Conservation (phyloP, 2,329 filamentous ascomycete genomes). For the Monilinia laxa region DNA sequence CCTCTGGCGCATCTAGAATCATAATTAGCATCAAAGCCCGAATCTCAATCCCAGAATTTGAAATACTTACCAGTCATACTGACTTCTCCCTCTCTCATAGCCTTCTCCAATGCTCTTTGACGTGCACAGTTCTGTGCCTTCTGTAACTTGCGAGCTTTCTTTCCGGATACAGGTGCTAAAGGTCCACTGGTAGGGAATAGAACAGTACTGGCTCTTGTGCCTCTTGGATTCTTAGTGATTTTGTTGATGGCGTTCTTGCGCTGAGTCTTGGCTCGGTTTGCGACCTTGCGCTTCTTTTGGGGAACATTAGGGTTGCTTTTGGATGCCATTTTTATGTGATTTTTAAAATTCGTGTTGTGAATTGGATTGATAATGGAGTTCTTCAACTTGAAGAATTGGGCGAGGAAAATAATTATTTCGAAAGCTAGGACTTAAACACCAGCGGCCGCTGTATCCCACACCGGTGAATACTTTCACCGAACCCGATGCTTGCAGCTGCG, state of each 20-base stretch:
- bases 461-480: slow-evolving; percentile 15
- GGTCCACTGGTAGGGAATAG: slow-evolving; percentile 39
- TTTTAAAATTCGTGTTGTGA: neutral
- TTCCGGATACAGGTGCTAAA: slow-evolving; percentile 38
- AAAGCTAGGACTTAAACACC: neutral
- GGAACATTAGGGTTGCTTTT: slow-evolving; percentile 41
- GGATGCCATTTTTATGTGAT: slow-evolving; percentile 38
- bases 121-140: slow-evolving; percentile 39
- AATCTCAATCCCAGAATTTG: neutral
- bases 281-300: slow-evolving; percentile 38
- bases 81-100: slow-evolving; percentile 38
- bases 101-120: slow-evolving; percentile 39
- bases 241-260: slow-evolving; percentile 35
- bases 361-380: slow-evolving; percentile 11
- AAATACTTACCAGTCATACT: slow-evolving; percentile 39
- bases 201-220: slow-evolving; percentile 37
- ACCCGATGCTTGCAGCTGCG: slow-evolving; percentile 21
- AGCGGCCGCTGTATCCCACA: neutral
- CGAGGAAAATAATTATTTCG: slow-evolving; percentile 22
- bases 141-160: slow-evolving; percentile 41
- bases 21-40: neutral
- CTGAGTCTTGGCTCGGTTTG: slow-evolving; percentile 39
- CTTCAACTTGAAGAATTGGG: neutral
- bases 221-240: slow-evolving; percentile 39
- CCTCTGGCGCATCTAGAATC: slow-evolving; percentile 22